Percentiles rank a stretch among this genome's conserved stretches.
phyloP scores from a whole-genome alignment of 495 filamentous ascomycete species.

The Penicillium flavigenum region DNA sequence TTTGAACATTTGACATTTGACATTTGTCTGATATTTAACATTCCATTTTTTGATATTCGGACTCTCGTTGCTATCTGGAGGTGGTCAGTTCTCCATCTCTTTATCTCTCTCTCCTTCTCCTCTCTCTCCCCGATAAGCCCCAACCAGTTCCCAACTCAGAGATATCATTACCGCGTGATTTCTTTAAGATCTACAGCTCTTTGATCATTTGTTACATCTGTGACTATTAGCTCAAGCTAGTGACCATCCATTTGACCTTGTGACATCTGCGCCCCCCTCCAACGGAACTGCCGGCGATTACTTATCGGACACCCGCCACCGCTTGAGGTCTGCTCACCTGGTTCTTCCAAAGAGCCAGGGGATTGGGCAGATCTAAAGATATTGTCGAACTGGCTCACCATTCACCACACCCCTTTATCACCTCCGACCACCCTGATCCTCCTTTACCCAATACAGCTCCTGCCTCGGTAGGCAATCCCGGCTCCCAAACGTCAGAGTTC shows the following conservation, averaged over 20 bases:
- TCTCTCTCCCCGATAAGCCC: slow-evolving; percentile 2
- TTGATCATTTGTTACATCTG: not conserved
- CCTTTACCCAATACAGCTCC: slow-evolving; percentile 38
- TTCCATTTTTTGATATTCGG: not conserved
- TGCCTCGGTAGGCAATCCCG: slow-evolving; percentile 22
- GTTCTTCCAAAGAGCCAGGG: slow-evolving; percentile 51
- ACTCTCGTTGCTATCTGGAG: not conserved
- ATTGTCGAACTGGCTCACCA: slow-evolving; percentile 66
- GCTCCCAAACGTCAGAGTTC: slow-evolving; percentile 16
- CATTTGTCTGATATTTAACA: not conserved
- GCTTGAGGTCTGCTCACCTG: slow-evolving; percentile 49
- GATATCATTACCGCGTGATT: slow-evolving; percentile 2
- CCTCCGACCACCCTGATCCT: slow-evolving; percentile 58
- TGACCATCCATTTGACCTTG: not conserved
- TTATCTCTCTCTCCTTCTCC: not conserved
- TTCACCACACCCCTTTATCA: slow-evolving; percentile 51
- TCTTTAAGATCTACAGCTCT: not conserved
- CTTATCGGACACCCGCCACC: slow-evolving; percentile 12
- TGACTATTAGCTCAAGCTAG: not conserved
- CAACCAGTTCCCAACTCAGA: not conserved
- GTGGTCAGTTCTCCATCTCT: not conserved
- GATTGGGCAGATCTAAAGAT: slow-evolving; percentile 47
- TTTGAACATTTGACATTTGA: too few species aligned
- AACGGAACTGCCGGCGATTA: slow-evolving; percentile 12
- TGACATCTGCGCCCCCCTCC: slow-evolving; percentile 4